A percentile compares a stretch with the other conserved stretches of the same genome.
Evolutionary conservation across 2,329 filamentous ascomycete genomes (phyloP).

Genomic region (Talaromyces amestolkiae): DNA sequence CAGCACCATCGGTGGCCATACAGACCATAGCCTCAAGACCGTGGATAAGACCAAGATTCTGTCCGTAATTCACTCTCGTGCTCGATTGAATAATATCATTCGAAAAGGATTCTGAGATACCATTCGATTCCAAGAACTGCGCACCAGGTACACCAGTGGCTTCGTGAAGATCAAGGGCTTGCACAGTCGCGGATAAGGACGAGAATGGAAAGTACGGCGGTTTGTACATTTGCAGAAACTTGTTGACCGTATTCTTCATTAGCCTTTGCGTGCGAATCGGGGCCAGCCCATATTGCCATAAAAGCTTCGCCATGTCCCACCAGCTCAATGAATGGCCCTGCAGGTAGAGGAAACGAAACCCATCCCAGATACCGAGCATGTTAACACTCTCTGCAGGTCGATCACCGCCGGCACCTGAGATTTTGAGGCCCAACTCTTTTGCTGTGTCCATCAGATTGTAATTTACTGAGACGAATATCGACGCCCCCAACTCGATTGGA

Average conservation of each 20-base stretch:
- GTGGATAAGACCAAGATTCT: slow-evolving; percentile 82
- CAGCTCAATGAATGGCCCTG: slow-evolving; percentile 63
- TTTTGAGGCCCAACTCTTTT: slow-evolving; percentile 65
- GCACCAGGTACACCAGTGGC: slow-evolving; percentile 70
- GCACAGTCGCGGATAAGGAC: slow-evolving; percentile 67
- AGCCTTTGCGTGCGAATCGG: slow-evolving; percentile 71
- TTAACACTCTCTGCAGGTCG: slow-evolving; percentile 47
- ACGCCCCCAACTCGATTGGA: slow-evolving; percentile 83
- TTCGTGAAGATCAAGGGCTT: slow-evolving; percentile 64
- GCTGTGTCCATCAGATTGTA: slow-evolving; percentile 75
- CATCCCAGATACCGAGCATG: slow-evolving; percentile 80
- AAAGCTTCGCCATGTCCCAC: slow-evolving; percentile 75
- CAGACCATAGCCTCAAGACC: slow-evolving; percentile 89
- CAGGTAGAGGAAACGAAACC: slow-evolving; percentile 67
- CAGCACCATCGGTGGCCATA: slow-evolving; percentile 81
- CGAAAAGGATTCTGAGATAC: slow-evolving; percentile 65
- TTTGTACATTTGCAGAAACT: slow-evolving; percentile 78
- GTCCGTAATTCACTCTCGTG: slow-evolving; percentile 91
- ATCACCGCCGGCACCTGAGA: slow-evolving; percentile 49
- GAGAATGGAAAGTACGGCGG: slow-evolving; percentile 79
- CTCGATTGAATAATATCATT: slow-evolving; percentile 84
- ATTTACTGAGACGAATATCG: slow-evolving; percentile 86
- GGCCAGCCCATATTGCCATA: slow-evolving; percentile 81
- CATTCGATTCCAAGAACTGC: slow-evolving; percentile 67
- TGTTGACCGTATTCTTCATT: slow-evolving; percentile 67